Base-by-base conservation (phyloP, 2,329 filamentous ascomycete species). In the Fusarium keratoplasticum region DNA sequence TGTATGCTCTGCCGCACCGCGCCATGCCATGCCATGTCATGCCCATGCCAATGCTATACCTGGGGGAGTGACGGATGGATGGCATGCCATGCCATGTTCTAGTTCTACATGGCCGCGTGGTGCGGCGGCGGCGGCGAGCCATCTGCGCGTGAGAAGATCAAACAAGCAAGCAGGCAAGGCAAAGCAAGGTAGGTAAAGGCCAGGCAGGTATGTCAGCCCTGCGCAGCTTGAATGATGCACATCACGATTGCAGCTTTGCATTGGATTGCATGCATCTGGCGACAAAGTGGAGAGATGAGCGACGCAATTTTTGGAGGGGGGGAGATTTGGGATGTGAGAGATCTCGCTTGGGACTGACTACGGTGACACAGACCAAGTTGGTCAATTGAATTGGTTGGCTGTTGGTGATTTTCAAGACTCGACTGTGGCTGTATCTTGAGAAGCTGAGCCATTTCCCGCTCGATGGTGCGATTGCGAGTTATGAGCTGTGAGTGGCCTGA, bases 161-260 rank as follows among this genome's bases (percentile, higher is more conserved):
- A 62, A 25, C 40, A 27, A 50, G 40, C 36, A 57, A 57, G 31
- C 27, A 60, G 20, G 40, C 58, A 33, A 25, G 35, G 29, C 58
- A 47, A 61, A 27, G 58, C 27, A 20, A 54, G 27, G 50, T 20
- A 29, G 29, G 29, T 31, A n/a, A 42, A 36, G 57, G 27, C 38
- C 50, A 29, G 18, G 31, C 31, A 55, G 20, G 54, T 36, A 64
- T 35, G 50, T 60, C 66, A 66, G 52, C 61, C 40, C 44, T 64
- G 66, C 54, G 59, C 33, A 50, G 25, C 44, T 25, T 50, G 52
- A 35, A 59, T 54, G 65, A 75, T 77, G 76, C 76, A 69, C 62
- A 76, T 67, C 71, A 75, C 71, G 71, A 75, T 71, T 76, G 72
- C 69, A 74, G 70, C 66, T 55, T 64, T 66, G 63, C 74, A 74